phyloP scores from a whole-genome alignment of 805 yeast species.

The Wickerhamomyces canadensis region DNA sequence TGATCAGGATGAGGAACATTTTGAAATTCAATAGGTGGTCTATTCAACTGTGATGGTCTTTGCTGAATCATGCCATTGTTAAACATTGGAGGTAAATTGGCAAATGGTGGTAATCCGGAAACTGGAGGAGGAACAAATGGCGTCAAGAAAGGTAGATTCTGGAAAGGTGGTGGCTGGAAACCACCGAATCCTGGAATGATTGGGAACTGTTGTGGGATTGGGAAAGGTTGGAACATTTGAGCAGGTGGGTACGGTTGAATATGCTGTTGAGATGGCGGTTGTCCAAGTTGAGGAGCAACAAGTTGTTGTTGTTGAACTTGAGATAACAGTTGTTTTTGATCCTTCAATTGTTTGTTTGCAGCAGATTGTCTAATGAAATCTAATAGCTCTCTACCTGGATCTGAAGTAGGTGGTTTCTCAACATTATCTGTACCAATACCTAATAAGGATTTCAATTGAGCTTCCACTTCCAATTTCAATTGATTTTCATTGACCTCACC shows the following conservation, averaged over 20 bases:
- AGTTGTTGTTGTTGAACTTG: slow-evolving; percentile 5
- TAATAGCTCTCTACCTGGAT: slow-evolving; percentile 75
- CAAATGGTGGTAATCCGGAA: slow-evolving; percentile 2
- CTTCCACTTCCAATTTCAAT: slow-evolving; percentile 57
- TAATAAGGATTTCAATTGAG: slow-evolving; percentile 55
- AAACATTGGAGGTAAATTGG: neutral
- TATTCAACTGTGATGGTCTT: slow-evolving; percentile 9
- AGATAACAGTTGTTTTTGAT: slow-evolving; percentile 6
- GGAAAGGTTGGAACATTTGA: slow-evolving; percentile 7
- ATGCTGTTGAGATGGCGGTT: slow-evolving; percentile 1
- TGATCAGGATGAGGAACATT: slow-evolving; percentile 33
- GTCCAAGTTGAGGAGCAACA: neutral
- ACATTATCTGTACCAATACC: slow-evolving; percentile 45
- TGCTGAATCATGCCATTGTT: slow-evolving; percentile 5
- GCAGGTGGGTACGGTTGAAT: slow-evolving; percentile 1
- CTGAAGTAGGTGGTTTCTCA: slow-evolving; percentile 30
- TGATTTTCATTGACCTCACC: slow-evolving; percentile 46
- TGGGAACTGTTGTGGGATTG: slow-evolving; percentile 7
- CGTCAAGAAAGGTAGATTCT: slow-evolving; percentile 13
- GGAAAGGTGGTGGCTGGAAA: slow-evolving; percentile 18
- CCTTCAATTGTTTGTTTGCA: slow-evolving; percentile 20
- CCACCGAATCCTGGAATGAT: slow-evolving; percentile 11
- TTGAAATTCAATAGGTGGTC: slow-evolving; percentile 11
- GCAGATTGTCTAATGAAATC: slow-evolving; percentile 52
- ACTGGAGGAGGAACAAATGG: slow-evolving; percentile 19